A percentile compares a stretch with the other conserved stretches of the same genome.
Conservation (phyloP, 176 grass and related monocot species). For the Hsuehochloa calcarea region DNA sequence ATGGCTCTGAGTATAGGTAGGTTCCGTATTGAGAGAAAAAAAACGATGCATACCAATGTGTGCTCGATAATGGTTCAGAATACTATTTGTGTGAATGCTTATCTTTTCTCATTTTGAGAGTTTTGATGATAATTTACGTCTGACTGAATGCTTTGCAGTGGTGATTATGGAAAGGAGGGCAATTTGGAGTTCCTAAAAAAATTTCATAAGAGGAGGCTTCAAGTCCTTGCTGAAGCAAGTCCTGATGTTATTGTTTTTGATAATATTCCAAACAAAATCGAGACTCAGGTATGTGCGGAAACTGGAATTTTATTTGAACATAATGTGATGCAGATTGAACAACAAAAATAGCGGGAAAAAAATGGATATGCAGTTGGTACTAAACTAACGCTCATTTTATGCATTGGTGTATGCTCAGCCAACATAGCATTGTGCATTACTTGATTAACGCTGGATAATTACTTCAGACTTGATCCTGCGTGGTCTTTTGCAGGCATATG, state of each 20-base stretch:
- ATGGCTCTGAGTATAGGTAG: constrained; percentile 93
- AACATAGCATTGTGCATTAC: neutral
- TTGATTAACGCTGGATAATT: neutral
- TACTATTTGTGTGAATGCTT: neutral
- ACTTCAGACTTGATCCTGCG: neutral
- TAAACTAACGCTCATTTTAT: neutral
- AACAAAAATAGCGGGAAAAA: neutral
- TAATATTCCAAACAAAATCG: constrained; percentile 85
- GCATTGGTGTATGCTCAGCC: neutral
- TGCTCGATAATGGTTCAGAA: neutral
- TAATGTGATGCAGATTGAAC: neutral
- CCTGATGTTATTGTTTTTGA: constrained; percentile 87
- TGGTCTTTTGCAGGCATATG: constrained; percentile 63
- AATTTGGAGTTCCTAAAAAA: constrained; percentile 65
- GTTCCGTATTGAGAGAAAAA: neutral
- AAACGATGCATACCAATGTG: neutral
- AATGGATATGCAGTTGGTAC: neutral
- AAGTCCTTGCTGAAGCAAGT: constrained; percentile 71
- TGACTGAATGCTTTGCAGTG: constrained; percentile 45
- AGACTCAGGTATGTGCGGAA: constrained; percentile 61
- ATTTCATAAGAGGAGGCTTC: constrained; percentile 68
- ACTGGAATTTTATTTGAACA: neutral
- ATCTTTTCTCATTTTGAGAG: neutral
- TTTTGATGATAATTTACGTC: neutral
- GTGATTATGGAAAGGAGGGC: constrained; percentile 68